Evolutionary conservation across 164 flowering plant species (phyloP), one percentile per base, ranked within the genome.

Genomic region (Vitis amurensis): DNA sequence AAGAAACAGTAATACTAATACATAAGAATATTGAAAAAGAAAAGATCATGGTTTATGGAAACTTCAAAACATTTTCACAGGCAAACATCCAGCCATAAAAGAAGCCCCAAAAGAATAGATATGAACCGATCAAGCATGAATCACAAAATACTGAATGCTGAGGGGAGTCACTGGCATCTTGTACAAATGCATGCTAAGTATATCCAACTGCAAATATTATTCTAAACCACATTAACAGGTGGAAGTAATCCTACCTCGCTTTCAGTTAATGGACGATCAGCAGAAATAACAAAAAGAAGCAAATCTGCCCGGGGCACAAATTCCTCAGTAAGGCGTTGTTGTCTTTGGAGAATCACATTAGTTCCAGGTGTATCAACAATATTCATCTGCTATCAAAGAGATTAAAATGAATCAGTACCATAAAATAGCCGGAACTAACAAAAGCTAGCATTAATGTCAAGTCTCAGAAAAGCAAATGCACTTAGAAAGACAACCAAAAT

Each of bases 351-450:
- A 79, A 94, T 92, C 71, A 92, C 98, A 89, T 94, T 94, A 47
- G 97, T 94, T 77, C 99, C 99, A 31, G 99, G 99, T 14, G 97
- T 94, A 78, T 94, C 99, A 69, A 92, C 99, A 76, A 94, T 84
- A 67, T 76, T 88, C 91, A 94, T 90, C 97, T 94, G 95, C 68
- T 73, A 73, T 59, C 67, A 75, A 62, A 57, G 11, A 59, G 56
- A 73, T 44, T 11, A 57, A 2, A 61, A 55, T 15, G 48, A 44
- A 70, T 64, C 57, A 65, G 59, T 61, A 17, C 13, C 50, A 57
- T 50, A 14, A 59, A 11, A 50, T 30, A 52, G 63, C 7, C n/a
- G 8, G 15, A 7, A 50, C 31, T 11, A 11, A 55, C 2, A 9
- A 16, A 55, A 23, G 27, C 5, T 61, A 10, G 48, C 12, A 50